Evolutionary conservation across 768 basidiomycete species (phyloP).

Genomic region (Tulasnella sp.): DNA sequence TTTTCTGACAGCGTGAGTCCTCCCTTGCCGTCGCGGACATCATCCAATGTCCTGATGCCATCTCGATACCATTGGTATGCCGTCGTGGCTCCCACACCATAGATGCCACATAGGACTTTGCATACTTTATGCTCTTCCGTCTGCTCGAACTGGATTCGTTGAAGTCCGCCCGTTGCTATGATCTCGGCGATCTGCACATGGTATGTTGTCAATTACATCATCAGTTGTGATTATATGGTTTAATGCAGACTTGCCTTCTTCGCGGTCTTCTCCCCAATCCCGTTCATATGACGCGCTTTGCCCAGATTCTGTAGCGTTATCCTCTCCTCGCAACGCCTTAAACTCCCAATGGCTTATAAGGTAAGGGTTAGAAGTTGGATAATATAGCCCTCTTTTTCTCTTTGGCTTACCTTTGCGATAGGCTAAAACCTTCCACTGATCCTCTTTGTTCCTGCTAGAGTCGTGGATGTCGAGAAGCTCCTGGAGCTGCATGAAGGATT

Average conservation of each 20-base stretch:
- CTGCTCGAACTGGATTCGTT: conserved; percentile 54
- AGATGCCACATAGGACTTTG: conserved; percentile 64
- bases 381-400: background rate
- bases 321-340: conserved; percentile 45
- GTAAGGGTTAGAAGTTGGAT: conserved; percentile 23
- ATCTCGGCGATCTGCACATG: conserved; percentile 65
- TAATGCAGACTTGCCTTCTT: conserved; percentile 41
- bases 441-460: conserved; percentile 46
- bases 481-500: conserved; percentile 38
- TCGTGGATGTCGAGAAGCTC: conserved; percentile 58
- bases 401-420: conserved; percentile 51
- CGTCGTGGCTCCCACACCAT: conserved; percentile 65
- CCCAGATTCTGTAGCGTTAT: conserved; percentile 39
- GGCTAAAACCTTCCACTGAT: conserved; percentile 55
- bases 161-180: conserved; percentile 57
- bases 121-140: conserved; percentile 50
- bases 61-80: conserved; percentile 64
- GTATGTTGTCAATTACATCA: background rate
- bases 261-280: conserved; percentile 68
- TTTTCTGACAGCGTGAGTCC: conserved; percentile 48
- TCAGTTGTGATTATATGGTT: background rate
- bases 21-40: conserved; percentile 48
- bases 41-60: conserved; percentile 71
- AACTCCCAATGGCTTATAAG: conserved; percentile 40
- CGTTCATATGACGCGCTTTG: conserved; percentile 49